phyloP scores from a whole-genome alignment of 176 grass and related monocot genomes.

The Ensete ventricosum region DNA sequence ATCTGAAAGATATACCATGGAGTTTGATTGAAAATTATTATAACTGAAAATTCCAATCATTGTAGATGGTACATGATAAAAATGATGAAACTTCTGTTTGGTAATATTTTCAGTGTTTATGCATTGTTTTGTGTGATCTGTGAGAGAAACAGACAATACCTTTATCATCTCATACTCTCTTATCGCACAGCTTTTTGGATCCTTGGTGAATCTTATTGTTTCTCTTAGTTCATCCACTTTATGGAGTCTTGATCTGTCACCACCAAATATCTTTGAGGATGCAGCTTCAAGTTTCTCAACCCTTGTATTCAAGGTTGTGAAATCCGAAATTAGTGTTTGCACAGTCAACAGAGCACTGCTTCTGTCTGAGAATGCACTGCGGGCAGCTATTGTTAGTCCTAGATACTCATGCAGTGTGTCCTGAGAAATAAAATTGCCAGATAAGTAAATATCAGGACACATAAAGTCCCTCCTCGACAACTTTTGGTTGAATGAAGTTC shows the following conservation, averaged over 20 bases:
- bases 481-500: background rate
- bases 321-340: constrained; percentile 87
- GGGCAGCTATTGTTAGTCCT: constrained; percentile 73
- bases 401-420: constrained; percentile 89
- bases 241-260: constrained; percentile 62
- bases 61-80: no score
- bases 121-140: no score
- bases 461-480: background rate
- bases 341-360: constrained; percentile 82
- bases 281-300: constrained; percentile 84
- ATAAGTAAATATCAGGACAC: background rate
- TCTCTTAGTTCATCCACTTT: constrained; percentile 75
- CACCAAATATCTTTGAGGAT: constrained; percentile 88
- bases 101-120: no score
- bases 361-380: constrained; percentile 82
- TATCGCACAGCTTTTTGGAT: constrained; percentile 74
- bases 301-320: constrained; percentile 58
- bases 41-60: no score
- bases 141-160: constrained; percentile 26
- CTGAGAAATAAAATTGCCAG: constrained; percentile 29
- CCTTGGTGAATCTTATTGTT: constrained; percentile 83
- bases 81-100: no score
- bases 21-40: no score
- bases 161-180: constrained; percentile 95
- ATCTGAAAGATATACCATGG: no score